Evolutionary conservation across 176 grass and related monocot species (phyloP).

Genomic region (bread wheat (Triticum aestivum)): IWGSC_CS_RefSeq_v2.1 NC_057813.1:526142861-526143360

Average conservation of each 20-base stretch:
- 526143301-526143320: not conserved
- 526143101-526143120: not conserved
- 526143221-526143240: not conserved
- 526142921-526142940: no score
- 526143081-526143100: not conserved
- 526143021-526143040: no score
- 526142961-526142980: not conserved
- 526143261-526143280: constrained; percentile 16
- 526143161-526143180: not conserved
- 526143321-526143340: constrained; percentile 9
- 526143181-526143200: not conserved
- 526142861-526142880: not conserved
- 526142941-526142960: no score
- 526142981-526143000: no score
- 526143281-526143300: not conserved
- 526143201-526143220: constrained; percentile 25
- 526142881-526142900: not conserved
- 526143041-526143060: not conserved
- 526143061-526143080: not conserved
- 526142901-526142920: not conserved
- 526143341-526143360: constrained; percentile 15
- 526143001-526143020: no score
- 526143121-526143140: not conserved
- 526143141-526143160: not conserved
- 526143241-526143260: constrained; percentile 11